Evolutionary conservation across 345 rosid genomes (phyloP), one percentile per base, ranked within the genome.

Genomic region (Sonneratia alba): DNA sequence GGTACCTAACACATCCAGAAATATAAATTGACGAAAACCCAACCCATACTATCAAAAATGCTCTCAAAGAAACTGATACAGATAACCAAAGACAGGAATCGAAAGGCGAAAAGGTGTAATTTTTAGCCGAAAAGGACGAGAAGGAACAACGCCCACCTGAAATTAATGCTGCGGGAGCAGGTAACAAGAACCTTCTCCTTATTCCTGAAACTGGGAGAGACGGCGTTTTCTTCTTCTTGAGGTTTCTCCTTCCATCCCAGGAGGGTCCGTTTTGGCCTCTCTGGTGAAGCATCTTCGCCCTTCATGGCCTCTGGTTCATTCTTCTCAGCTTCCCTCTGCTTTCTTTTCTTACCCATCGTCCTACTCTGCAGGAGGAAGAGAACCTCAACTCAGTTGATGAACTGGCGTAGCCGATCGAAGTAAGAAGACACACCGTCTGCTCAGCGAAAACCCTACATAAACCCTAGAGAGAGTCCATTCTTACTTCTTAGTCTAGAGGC

Each of bases 181-280:
- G 96, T 92, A 32, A 92, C 92, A 73, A 96, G 83, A 63, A 92
- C 97, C 82, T 92, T 96, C 79, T 96, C 99, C 79, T 90, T 96
- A 74, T 91, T 96, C 85, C 99, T 91, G 75, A 92, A 95, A 36
- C 24, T 76, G 0, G 73, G 74, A 68, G 76, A 37, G 27, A 75
- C 79, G 18, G 72, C 51, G 67, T 75, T 82, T 22, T 66, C 74
- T 16, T 61, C 84, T 72, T 45, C 72, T 8, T 59, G 69, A 10
- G 79, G 75, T 61, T 84, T 84, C 51, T 88, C 91, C 83, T 91
- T 92, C 97, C 96, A 92, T 2, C 98, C 97, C 53, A 90, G 71
- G 1, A 92, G 90, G 19, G 96, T 87, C 62, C 97, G 76, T 38
- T 89, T 81, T 16, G 98, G 97, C 70, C 96, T 79, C 84, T 85